A percentile compares a stretch with the other conserved stretches of the same genome.
phyloP scores from a whole-genome alignment of 164 flowering plant genomes.

The Magnolia kwangsiensis region DNA sequence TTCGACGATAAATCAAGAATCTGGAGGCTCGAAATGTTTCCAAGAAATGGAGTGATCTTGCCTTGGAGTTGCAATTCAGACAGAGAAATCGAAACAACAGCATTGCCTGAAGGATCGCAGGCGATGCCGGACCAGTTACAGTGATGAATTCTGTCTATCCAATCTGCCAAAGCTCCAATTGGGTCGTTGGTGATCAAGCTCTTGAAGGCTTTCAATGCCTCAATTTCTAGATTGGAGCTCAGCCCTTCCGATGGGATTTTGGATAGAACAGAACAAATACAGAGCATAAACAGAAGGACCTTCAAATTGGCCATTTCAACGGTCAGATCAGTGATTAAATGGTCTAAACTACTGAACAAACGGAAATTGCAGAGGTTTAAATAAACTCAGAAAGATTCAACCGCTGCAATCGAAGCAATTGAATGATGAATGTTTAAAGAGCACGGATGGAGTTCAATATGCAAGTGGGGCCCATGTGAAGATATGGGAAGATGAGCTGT shows the following conservation, averaged over 20 bases:
- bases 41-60: constrained; percentile 50
- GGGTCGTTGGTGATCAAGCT: constrained; percentile 50
- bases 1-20: constrained; percentile 59
- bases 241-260: neutral
- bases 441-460: neutral
- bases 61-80: constrained; percentile 48
- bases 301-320: neutral
- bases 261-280: neutral
- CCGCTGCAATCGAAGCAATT: neutral
- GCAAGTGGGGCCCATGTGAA: too few relatives aligned
- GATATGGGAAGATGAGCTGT: too few relatives aligned
- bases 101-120: constrained; percentile 35
- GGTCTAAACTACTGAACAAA: neutral
- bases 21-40: constrained; percentile 62
- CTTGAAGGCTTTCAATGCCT: constrained; percentile 67
- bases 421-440: neutral
- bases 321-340: neutral
- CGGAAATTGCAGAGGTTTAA: neutral
- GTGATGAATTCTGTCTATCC: constrained; percentile 46
- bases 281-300: neutral
- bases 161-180: constrained; percentile 39
- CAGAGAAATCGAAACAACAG: constrained; percentile 45
- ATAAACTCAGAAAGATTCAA: neutral
- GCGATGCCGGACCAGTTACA: constrained; percentile 82
- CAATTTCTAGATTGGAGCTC: constrained; percentile 31